phyloP scores from a whole-genome alignment of 2,329 filamentous ascomycete species.

The Diaporthe sp. region DNA sequence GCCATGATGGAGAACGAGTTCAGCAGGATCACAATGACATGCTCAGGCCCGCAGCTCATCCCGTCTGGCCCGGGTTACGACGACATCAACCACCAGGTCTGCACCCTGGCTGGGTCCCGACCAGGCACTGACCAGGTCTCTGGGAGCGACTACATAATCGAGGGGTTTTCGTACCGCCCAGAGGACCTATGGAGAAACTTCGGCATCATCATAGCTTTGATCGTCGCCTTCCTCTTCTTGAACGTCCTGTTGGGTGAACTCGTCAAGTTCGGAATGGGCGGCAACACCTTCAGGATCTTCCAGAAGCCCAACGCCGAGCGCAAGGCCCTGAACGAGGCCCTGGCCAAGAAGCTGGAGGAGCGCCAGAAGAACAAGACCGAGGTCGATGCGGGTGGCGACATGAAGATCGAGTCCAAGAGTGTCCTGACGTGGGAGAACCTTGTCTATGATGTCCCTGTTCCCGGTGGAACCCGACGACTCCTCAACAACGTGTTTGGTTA shows the following conservation, averaged over 20 bases:
- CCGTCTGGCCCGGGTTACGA: conserved; percentile 79
- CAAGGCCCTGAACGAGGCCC: conserved; percentile 74
- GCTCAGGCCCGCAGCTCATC: conserved; percentile 76
- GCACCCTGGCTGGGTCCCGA: conserved; percentile 80
- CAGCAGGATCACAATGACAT: conserved; percentile 75
- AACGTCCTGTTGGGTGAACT: conserved; percentile 86
- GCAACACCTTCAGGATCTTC: conserved; percentile 85
- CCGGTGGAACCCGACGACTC: conserved; percentile 68
- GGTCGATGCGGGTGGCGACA: conserved; percentile 55
- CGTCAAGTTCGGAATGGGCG: conserved; percentile 83
- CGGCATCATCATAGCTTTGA: conserved; percentile 83
- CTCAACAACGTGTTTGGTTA: conserved; percentile 74
- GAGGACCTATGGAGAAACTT: conserved; percentile 85
- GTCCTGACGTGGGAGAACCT: conserved; percentile 91
- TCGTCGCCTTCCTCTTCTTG: conserved; percentile 80
- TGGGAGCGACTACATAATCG: conserved; percentile 77
- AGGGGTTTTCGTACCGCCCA: conserved; percentile 76
- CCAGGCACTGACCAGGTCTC: conserved; percentile 75
- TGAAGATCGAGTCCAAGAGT: conserved; percentile 72
- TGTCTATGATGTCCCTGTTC: conserved; percentile 79
- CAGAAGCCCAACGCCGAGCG: conserved; percentile 78
- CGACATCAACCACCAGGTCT: conserved; percentile 82
- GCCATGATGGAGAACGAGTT: conserved; percentile 93
- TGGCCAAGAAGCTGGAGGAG: conserved; percentile 71
- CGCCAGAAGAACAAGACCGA: conserved; percentile 63